Evolutionary conservation across 2,329 filamentous ascomycete genomes (phyloP), one percentile per base, ranked within the genome.

Genomic region (Fusarium sororula): DNA sequence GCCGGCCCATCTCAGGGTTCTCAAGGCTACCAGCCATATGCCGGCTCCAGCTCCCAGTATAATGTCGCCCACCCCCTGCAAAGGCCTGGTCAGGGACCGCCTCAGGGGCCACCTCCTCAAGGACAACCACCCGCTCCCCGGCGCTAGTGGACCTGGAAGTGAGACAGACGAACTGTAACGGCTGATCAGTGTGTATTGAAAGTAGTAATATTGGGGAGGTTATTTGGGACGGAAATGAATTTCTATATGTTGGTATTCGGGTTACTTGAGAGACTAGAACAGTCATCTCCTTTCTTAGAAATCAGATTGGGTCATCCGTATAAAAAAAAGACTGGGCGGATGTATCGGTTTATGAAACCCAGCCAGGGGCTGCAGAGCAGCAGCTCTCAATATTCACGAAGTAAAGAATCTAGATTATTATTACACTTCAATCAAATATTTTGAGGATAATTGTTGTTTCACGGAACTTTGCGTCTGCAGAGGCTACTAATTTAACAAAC

Each of bases 401-500:
- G 66, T 78, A 66, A 78, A 77, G 76, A 77, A 75, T 68, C 57
- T 78, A 77, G 70, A 77, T 62, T 70, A 76, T 73, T 74, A 73
- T 73, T 70, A 77, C 66, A 75, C 59, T 73, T 75, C 32, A 68
- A 62, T 68, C 45, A 60, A 22, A 44, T 37, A 38, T 56, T 13
- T 22, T 60, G n/a, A 54, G 26, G 14, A 30, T 22, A 24, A 32
- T 18, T 32, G 13, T 15, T 37, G 35, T 41, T 30, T 44, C 48
- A 15, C 51, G 41, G 24, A 51, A 30, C 42, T 39, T 35, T 18
- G 37, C 22, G 14, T 55, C 24, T n/a, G 13, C 14, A 18, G 14
- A 51, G 51, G 14, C 50, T 74, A 59, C 15, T 53, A 39, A 13
- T 17, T 72, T 83, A 94, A 80, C 93, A 96, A 30, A 94, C 86